Conservation (phyloP, 2,329 filamentous ascomycete genomes). For the Colletotrichum karsti region DNA sequence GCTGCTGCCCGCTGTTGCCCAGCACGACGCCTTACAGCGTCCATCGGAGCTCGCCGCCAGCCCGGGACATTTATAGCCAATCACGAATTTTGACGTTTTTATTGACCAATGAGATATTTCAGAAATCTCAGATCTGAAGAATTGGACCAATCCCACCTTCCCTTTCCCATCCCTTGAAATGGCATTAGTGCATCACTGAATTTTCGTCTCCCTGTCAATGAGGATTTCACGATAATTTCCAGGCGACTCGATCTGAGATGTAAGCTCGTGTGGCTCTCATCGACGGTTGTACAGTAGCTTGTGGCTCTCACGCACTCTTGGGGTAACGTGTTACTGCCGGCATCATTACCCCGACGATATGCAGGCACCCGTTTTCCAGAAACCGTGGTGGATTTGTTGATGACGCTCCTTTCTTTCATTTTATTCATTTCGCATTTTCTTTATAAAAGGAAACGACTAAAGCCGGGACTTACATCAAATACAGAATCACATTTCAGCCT, state of each 20-base stretch:
- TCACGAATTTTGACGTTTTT: accelerated
- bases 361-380: too few species aligned
- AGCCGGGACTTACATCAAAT: too few species aligned
- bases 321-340: too few species aligned
- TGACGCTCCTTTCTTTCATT: too few species aligned
- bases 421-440: too few species aligned
- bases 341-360: too few species aligned
- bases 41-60: constrained; percentile 14
- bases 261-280: neutral
- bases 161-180: neutral
- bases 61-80: neutral
- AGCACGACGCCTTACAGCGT: neutral
- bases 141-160: constrained; percentile 3
- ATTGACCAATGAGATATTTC: neutral
- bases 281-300: neutral
- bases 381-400: too few species aligned
- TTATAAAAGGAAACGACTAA: too few species aligned
- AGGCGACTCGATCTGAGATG: neutral
- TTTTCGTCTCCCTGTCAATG: constrained; percentile 1
- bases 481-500: too few species aligned
- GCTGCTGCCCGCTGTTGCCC: neutral
- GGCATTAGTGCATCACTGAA: neutral
- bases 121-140: neutral
- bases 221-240: constrained; percentile 20
- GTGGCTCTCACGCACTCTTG: too few species aligned